Percentiles rank a stretch among this genome's conserved stretches.
phyloP scores from a whole-genome alignment of 495 filamentous ascomycete species.

The Penicillium crystallinum region DNA sequence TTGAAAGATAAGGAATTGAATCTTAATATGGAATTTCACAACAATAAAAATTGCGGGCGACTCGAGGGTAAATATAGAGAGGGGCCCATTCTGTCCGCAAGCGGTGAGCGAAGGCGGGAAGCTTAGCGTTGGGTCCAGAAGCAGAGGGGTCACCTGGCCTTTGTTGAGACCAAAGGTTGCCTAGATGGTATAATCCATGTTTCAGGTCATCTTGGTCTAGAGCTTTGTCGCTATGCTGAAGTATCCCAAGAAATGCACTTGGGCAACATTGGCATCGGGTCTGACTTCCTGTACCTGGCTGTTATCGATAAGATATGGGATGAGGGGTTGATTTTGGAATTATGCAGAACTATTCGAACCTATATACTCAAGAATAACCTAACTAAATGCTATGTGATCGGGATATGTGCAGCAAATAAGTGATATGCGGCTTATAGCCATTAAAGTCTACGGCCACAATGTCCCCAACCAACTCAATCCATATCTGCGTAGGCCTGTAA shows the following conservation, averaged over 20 bases:
- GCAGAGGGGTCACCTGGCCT: slow-evolving; percentile 9
- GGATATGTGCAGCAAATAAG: not conserved
- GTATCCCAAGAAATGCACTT: not conserved
- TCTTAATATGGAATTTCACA: not conserved
- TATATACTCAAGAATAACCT: not conserved
- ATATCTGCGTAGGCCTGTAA: not conserved
- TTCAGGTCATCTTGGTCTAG: not conserved
- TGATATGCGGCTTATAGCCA: not conserved
- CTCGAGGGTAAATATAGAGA: slow-evolving; percentile 16
- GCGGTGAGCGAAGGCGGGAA: slow-evolving; percentile 26
- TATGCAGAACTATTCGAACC: not conserved
- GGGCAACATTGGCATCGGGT: not conserved
- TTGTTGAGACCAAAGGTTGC: not conserved
- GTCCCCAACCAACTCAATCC: not conserved
- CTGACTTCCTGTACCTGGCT: not conserved
- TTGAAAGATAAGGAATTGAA: slow-evolving; percentile 3
- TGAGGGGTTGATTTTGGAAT: not conserved
- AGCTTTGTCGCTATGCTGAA: not conserved
- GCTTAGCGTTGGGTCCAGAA: slow-evolving; percentile 14
- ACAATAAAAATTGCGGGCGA: slow-evolving; percentile 3
- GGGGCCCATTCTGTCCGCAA: slow-evolving; percentile 28
- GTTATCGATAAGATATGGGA: slow-evolving; percentile 20
- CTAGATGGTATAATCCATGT: too few species aligned
- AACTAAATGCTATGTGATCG: not conserved
- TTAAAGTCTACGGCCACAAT: not conserved